Base-by-base conservation (phyloP, 1,139 yeast species). In the Hanseniaspora sp. region DNA sequence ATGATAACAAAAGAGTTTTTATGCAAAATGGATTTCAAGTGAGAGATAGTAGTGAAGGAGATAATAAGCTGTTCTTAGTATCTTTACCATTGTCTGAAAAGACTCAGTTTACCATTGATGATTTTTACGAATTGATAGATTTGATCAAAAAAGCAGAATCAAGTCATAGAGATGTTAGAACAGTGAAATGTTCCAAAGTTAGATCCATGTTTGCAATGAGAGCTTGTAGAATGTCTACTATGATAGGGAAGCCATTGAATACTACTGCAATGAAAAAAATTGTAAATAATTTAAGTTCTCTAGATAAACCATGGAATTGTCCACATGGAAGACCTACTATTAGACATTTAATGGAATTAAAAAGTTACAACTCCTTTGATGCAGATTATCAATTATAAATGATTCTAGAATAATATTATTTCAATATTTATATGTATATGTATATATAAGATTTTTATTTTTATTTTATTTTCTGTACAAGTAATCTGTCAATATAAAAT, bases 261-360 rank as follows among this genome's bases (percentile, higher is more conserved):
- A 62, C 57, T 29, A 69, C 67, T 9, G 76, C 78, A 7, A 94
- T 94, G 99, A 65, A 68, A 1, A 69, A 66, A 46, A 80, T 92
- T 1, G 90, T 92, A 2, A 66, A 70, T 34, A 77, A 88, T 61
- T 70, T 94, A 56, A 79, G 94, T 23, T 70, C 67, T 0, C 71
- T 94, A 40, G 92, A 88, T 58, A 86, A 86, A 63, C 99, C 99
- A 0, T 94, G 98, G 98, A 92, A 90, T 64, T 92, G 99, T 67
- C 99, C 99, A 0, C 99, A 92, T 68, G 98, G 99, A 0, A 72
- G 99, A 58, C 99, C 98, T 0, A 92, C 99, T 1, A 79, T 92
- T 83, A 74, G 98, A 56, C 97, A 92, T 67, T 71, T 92, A 56
- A 78, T 82, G 59, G 88, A 86, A 49, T 62, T 83, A 43, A 67